Percentiles rank a stretch among this genome's conserved stretches.
These are phyloP conservation scores for barley (Hordeum vulgare) DNA, from an alignment of 176 grass and related monocot genomes.

Conservation along the genomic window MorexV3_pseudomolecules_assembly NC_058523.1:112467455-112467954, in stretches of 20 bases:
- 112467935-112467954: constrained; percentile 78
- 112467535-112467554: constrained; percentile 87
- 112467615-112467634: constrained; percentile 16
- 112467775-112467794: constrained; percentile 77
- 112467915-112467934: constrained; percentile 87
- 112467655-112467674: constrained; percentile 2
- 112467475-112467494: constrained; percentile 73
- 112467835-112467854: constrained; percentile 86
- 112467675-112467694: constrained; percentile 87
- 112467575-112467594: constrained; percentile 93
- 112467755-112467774: constrained; percentile 71
- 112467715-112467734: constrained; percentile 81
- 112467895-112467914: constrained; percentile 91
- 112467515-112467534: constrained; percentile 74
- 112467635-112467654: constrained; percentile 5
- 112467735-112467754: constrained; percentile 93
- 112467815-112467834: constrained; percentile 81
- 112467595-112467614: constrained; percentile 8
- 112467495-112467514: constrained; percentile 79
- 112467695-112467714: constrained; percentile 94
- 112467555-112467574: constrained; percentile 80
- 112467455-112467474: constrained; percentile 89
- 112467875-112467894: constrained; percentile 98
- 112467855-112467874: constrained; percentile 83
- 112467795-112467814: constrained; percentile 81